Evolutionary conservation across 768 basidiomycete genomes (phyloP).

Genomic region (Lactifluus volemus): DNA sequence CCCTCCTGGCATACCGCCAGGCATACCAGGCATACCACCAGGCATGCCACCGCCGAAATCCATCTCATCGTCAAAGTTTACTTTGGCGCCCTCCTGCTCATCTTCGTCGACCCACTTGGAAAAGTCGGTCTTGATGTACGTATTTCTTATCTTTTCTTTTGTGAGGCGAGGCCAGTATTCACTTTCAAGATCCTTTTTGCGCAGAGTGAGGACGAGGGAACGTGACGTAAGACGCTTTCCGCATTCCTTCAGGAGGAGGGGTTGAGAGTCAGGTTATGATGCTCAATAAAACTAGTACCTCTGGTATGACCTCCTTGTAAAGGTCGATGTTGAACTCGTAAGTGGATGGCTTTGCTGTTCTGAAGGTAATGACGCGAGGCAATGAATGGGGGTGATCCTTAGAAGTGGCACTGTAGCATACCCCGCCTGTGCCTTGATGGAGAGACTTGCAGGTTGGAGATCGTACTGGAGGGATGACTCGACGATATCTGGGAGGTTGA

Average conservation of each 20-base stretch:
- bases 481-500: slow-evolving; percentile 73
- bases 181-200: slow-evolving; percentile 65
- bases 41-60: slow-evolving; percentile 28
- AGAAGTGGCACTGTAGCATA: slow-evolving; percentile 28
- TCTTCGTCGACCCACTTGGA: slow-evolving; percentile 96
- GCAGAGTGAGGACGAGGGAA: slow-evolving; percentile 54
- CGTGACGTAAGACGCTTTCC: slow-evolving; percentile 57
- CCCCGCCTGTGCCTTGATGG: slow-evolving; percentile 62
- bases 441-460: slow-evolving; percentile 47
- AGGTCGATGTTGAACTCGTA: slow-evolving; percentile 74
- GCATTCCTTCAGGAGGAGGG: slow-evolving; percentile 38
- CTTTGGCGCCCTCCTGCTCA: slow-evolving; percentile 67
- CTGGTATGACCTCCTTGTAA: slow-evolving; percentile 64
- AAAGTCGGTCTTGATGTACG: slow-evolving; percentile 93
- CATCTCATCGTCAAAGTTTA: slow-evolving; percentile 38
- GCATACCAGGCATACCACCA: too few species aligned
- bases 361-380: not conserved
- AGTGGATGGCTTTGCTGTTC: not conserved
- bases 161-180: slow-evolving; percentile 94
- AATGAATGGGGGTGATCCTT: not conserved
- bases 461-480: slow-evolving; percentile 48
- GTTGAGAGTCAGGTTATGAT: not conserved
- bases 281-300: slow-evolving; percentile 38
- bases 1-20: slow-evolving; percentile 24
- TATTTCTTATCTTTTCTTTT: slow-evolving; percentile 72